Evolutionary conservation across 2,329 filamentous ascomycete genomes (phyloP).

Genomic region (Paraphoma sp.): DNA sequence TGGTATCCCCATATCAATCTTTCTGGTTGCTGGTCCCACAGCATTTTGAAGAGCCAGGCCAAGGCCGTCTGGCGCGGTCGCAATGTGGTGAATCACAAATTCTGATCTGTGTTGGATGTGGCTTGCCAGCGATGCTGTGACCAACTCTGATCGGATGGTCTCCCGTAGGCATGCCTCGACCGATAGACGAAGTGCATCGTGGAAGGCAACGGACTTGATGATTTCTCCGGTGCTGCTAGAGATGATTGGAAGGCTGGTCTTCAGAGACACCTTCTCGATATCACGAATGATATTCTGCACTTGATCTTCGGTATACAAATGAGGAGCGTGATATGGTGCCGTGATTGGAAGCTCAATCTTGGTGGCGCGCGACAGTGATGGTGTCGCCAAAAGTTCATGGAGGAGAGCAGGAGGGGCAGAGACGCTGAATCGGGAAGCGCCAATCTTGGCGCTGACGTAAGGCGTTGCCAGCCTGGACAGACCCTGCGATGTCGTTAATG

Average conservation of each 20-base stretch:
- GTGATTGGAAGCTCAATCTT: neutral
- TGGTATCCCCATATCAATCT: neutral
- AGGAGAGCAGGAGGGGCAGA: neutral
- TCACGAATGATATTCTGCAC: neutral
- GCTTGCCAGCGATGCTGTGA: neutral
- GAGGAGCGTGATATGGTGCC: neutral
- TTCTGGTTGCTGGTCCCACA: neutral
- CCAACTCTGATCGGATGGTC: neutral
- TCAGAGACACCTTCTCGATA: neutral
- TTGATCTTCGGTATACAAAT: neutral
- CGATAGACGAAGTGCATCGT: neutral
- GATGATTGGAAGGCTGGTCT: neutral
- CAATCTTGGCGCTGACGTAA: too few relatives aligned
- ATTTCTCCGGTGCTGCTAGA: neutral
- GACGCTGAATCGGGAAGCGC: neutral
- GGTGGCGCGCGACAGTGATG: neutral
- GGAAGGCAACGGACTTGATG: neutral
- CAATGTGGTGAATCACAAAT: neutral
- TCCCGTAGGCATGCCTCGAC: neutral
- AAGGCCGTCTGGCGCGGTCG: neutral
- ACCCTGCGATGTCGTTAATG: too few relatives aligned
- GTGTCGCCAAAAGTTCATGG: neutral
- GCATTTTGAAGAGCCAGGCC: neutral
- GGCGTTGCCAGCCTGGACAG: too few relatives aligned
- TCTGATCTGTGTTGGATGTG: neutral